These are phyloP conservation scores for Murraya koenigii DNA, from an alignment of 345 rosid species.

Conservation along the genomic window DNA sequence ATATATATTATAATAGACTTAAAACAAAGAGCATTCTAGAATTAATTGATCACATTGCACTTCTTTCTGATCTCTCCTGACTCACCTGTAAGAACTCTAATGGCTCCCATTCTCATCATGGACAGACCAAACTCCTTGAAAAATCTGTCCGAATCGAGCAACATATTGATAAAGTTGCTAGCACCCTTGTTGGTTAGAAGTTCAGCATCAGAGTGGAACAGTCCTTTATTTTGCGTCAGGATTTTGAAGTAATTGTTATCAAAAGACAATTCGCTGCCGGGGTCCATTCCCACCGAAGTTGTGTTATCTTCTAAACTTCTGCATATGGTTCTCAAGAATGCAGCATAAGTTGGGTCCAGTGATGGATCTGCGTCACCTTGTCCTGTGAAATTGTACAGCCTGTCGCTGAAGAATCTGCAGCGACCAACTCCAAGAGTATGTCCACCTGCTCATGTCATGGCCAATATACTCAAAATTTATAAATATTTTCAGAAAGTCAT, in stretches of 20 bases:
- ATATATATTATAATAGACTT: background rate
- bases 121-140: slow-evolving; percentile 26
- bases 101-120: slow-evolving; percentile 36
- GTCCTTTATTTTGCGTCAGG: slow-evolving; percentile 24
- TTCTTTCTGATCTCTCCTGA: slow-evolving; percentile 38
- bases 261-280: slow-evolving; percentile 10
- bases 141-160: slow-evolving; percentile 6
- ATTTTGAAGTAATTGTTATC: slow-evolving; percentile 30
- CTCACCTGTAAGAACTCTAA: slow-evolving; percentile 26
- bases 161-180: background rate
- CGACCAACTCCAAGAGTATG: slow-evolving; percentile 40
- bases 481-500: background rate
- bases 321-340: slow-evolving; percentile 23
- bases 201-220: slow-evolving; percentile 33
- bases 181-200: slow-evolving; percentile 22
- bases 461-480: background rate
- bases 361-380: slow-evolving; percentile 33
- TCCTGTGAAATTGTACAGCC: slow-evolving; percentile 48
- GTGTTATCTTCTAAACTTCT: slow-evolving; percentile 8
- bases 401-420: slow-evolving; percentile 30
- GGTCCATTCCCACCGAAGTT: slow-evolving; percentile 22
- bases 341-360: slow-evolving; percentile 27
- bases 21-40: background rate
- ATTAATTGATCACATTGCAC: slow-evolving; percentile 23
- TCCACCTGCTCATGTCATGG: slow-evolving; percentile 19